Percentiles rank a stretch among this genome's conserved stretches.
Conservation (phyloP, 306 rosid genomes). For the Amphicarpaea edgeworthii region DNA sequence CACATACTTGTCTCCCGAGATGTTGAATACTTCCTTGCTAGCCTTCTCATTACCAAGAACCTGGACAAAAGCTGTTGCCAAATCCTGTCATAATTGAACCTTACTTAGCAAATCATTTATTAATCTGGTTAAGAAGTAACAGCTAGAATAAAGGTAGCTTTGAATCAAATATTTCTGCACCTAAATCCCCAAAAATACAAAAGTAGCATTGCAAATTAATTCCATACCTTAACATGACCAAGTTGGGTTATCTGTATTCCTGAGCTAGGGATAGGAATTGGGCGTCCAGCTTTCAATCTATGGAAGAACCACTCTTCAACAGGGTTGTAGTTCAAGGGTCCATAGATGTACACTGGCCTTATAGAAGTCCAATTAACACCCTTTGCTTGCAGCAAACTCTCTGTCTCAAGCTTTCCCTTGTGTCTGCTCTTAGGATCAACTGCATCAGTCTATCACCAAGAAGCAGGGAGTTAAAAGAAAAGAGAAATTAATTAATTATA, state of each 20-base stretch:
- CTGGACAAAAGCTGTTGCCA: conserved; percentile 78
- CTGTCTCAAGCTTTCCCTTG: conserved; percentile 99
- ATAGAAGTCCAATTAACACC: conserved; percentile 93
- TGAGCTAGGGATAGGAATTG: conserved; percentile 90
- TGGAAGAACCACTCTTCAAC: conserved; percentile 99
- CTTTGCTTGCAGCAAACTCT: conserved; percentile 72
- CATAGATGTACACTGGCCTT: conserved; percentile 97
- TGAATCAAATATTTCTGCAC: conserved; percentile 10
- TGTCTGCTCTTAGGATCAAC: conserved; percentile 99
- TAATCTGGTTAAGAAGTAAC: not conserved
- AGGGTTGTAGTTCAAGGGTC: conserved; percentile 96
- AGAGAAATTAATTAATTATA: not conserved
- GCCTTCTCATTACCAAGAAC: conserved; percentile 94
- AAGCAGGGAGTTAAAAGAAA: conserved; percentile 21
- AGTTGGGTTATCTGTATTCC: conserved; percentile 93
- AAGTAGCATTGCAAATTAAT: not conserved
- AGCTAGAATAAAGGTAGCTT: not conserved
- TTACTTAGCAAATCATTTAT: not conserved
- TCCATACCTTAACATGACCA: conserved; percentile 87
- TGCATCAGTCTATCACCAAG: conserved; percentile 68
- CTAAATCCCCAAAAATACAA: conserved; percentile 6
- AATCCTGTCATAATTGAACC: conserved; percentile 67
- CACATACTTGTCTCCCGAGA: conserved; percentile 89
- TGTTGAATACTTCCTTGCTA: conserved; percentile 91
- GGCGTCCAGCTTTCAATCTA: conserved; percentile 95